Conservation (phyloP, 1,284 basidiomycete species). For the Farysia itapuensis region DNA sequence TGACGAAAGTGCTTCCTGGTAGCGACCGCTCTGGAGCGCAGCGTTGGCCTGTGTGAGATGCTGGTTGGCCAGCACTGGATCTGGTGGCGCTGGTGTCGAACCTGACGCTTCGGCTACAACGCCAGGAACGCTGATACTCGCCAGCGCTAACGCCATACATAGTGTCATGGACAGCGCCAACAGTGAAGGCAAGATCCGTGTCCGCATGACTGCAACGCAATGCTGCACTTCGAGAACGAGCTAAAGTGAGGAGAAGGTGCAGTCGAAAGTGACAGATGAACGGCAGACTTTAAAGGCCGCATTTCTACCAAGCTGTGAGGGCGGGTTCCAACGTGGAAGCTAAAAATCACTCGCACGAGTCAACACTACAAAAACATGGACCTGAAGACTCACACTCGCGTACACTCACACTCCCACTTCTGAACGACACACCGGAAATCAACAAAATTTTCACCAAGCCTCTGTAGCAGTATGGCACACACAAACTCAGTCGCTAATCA, state of each 20-base stretch:
- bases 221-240: no score
- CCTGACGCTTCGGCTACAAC: conserved; percentile 9
- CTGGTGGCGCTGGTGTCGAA: conserved; percentile 2
- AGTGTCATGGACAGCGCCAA: conserved; percentile 30
- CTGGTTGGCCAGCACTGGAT: conserved; percentile 16
- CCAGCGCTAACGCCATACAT: conserved; percentile 17
- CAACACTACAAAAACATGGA: not conserved
- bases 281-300: no score
- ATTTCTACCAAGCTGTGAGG: no score
- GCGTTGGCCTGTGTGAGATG: conserved; percentile 44
- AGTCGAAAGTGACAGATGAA: no score
- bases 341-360: not conserved
- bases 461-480: no score
- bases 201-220: no score
- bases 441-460: no score
- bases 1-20: conserved; percentile 45
- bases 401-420: no score
- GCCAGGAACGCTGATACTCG: conserved; percentile 9
- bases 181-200: conserved; percentile 19
- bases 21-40: conserved; percentile 43
- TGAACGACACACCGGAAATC: no score
- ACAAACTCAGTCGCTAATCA: no score
- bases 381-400: no score
- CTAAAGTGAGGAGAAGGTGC: no score
- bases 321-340: not conserved